These are phyloP conservation scores for Heracleum sosnowskyi DNA, from an alignment of 129 eudicot species.

Conservation along the genomic window DNA sequence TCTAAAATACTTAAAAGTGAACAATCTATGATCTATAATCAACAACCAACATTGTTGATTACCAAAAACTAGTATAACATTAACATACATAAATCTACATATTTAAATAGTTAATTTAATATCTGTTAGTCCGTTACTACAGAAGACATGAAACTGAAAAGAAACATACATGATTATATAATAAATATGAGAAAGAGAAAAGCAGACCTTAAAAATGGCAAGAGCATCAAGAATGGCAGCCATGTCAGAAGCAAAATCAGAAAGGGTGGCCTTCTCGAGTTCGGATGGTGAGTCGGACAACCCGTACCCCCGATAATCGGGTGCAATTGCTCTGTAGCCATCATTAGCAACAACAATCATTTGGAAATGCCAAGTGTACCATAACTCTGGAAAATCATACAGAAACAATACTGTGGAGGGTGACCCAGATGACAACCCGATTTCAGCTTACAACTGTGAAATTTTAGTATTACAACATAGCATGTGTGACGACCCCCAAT, in stretches of 20 bases:
- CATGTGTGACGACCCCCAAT: no score
- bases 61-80: no score
- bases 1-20: no score
- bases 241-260: conserved; percentile 28
- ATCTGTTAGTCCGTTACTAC: background rate
- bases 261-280: conserved; percentile 23
- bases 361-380: conserved; percentile 17
- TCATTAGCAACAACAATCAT: conserved; percentile 5
- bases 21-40: no score
- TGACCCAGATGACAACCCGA: conserved; percentile 5
- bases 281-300: conserved; percentile 15
- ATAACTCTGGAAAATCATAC: conserved; percentile 14
- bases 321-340: conserved; percentile 13
- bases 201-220: background rate
- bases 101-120: no score
- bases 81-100: no score
- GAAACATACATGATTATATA: no score
- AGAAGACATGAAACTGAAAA: background rate
- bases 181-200: background rate
- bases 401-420: background rate
- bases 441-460: no score
- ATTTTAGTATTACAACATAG: no score
- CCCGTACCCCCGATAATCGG: conserved; percentile 15
- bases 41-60: no score
- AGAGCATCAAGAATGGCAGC: conserved; percentile 19